Evolutionary conservation across 805 yeast species (phyloP).

Genomic region (Komagataella populi): DNA sequence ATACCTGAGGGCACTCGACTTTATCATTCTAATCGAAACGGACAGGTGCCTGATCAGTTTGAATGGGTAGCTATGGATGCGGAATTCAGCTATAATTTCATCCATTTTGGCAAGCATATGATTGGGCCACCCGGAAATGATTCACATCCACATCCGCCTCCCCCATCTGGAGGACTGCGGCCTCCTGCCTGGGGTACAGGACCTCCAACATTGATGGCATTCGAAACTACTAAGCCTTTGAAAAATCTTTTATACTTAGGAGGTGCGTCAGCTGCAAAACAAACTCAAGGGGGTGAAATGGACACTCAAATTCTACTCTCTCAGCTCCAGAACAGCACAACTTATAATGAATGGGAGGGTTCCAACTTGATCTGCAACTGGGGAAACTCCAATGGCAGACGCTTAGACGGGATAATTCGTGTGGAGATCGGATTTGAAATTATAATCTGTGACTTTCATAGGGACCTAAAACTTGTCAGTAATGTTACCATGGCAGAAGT

Average conservation of each 20-base stretch:
- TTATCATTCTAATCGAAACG: constrained; percentile 35
- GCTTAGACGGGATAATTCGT: constrained; percentile 41
- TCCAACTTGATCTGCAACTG: constrained; percentile 42
- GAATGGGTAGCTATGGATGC: constrained; percentile 59
- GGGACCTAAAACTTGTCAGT: constrained; percentile 29
- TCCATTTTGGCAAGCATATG: constrained; percentile 10
- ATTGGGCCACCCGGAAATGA: constrained; percentile 1
- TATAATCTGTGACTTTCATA: constrained; percentile 42
- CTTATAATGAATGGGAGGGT: constrained; percentile 26
- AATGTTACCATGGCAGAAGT: constrained; percentile 25
- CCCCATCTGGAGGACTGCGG: neutral
- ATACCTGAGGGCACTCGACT: constrained; percentile 45
- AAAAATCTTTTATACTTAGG: constrained; percentile 38
- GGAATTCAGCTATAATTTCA: constrained; percentile 43
- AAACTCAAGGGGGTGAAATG: constrained; percentile 39
- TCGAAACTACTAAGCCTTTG: constrained; percentile 31
- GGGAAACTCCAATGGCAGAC: constrained; percentile 29
- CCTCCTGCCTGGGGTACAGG: neutral
- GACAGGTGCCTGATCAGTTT: constrained; percentile 26
- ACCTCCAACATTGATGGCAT: constrained; percentile 24
- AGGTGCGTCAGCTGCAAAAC: constrained; percentile 59
- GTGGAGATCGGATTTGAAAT: constrained; percentile 51
- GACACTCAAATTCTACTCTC: constrained; percentile 37
- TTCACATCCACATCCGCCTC: neutral
- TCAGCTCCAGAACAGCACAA: constrained; percentile 14